These are phyloP conservation scores for Fusarium redolens DNA, from an alignment of 2,329 filamentous ascomycete genomes.

Conservation along the genomic window DNA sequence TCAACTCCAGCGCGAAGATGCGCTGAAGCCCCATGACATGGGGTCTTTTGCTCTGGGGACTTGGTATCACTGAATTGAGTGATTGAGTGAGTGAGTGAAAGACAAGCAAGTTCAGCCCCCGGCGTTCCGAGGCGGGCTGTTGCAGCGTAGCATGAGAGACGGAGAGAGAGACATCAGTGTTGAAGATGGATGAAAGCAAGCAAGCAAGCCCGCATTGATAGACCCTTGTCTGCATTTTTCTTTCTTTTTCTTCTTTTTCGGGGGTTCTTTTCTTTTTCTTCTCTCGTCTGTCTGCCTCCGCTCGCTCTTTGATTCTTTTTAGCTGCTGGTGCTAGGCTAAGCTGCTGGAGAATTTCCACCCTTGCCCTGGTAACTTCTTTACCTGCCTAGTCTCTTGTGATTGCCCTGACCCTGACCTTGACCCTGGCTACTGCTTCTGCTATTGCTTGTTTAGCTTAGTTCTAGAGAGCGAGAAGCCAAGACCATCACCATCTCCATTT, in stretches of 20 bases:
- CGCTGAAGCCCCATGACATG: conserved; percentile 21
- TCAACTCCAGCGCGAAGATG: conserved; percentile 17
- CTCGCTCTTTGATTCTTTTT: not conserved
- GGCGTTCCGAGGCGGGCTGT: not conserved
- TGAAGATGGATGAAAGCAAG: not conserved
- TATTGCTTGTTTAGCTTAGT: conserved; percentile 18
- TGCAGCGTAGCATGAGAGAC: not conserved
- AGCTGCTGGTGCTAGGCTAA: not conserved
- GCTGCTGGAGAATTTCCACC: not conserved
- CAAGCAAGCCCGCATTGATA: not conserved
- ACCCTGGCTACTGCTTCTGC: conserved; percentile 15
- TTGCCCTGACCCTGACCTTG: conserved; percentile 18
- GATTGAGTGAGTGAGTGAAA: not conserved
- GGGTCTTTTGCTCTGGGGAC: not conserved
- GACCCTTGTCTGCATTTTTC: not conserved
- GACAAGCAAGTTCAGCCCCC: not conserved
- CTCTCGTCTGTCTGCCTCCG: not conserved
- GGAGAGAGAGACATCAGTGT: not conserved
- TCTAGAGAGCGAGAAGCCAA: not conserved
- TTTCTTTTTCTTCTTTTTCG: not conserved
- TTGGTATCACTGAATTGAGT: not conserved
- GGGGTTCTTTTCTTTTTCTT: not conserved
- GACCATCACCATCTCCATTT: not conserved
- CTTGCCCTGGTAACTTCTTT: not conserved
- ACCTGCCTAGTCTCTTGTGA: not conserved